Evolutionary conservation across 2,329 filamentous ascomycete genomes (phyloP).

Genomic region (Penicillium olsonii): DNA sequence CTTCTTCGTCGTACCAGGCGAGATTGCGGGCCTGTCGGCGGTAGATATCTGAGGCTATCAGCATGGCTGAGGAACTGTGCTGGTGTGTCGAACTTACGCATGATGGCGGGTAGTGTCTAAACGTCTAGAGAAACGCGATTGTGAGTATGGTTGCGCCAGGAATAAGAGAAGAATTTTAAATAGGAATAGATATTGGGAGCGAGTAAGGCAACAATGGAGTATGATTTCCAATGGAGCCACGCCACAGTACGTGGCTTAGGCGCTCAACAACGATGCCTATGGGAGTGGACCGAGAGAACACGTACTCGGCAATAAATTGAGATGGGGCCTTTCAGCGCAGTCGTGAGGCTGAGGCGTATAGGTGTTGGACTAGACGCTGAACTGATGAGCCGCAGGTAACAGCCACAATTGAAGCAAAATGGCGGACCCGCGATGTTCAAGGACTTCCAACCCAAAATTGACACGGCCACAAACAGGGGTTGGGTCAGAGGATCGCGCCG

Average conservation of each 20-base stretch:
- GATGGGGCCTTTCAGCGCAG: neutral
- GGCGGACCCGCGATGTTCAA: conserved; percentile 2
- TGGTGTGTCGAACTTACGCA: conserved; percentile 7
- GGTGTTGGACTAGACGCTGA: neutral
- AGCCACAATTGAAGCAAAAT: conserved; percentile 6
- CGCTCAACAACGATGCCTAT: neutral
- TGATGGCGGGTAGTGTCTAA: neutral
- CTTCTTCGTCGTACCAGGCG: conserved; percentile 46
- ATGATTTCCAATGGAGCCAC: neutral
- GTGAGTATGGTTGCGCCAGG: neutral
- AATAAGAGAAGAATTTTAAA: neutral
- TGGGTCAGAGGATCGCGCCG: neutral
- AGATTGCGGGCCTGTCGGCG: conserved; percentile 39
- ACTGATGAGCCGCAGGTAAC: neutral
- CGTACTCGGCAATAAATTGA: neutral
- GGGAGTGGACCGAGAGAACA: neutral
- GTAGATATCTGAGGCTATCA: conserved; percentile 38
- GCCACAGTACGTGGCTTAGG: conserved; percentile 5
- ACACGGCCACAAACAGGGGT: conserved; percentile 4
- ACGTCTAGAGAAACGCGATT: neutral
- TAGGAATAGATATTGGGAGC: neutral
- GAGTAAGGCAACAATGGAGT: neutral
- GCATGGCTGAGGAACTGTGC: neutral
- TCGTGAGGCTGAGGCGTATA: conserved; percentile 2
- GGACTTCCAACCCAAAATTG: neutral